A percentile compares a stretch with the other conserved stretches of the same genome.
Conservation (phyloP, 1,284 basidiomycete genomes). For the Chondrostereum purpureum region DNA sequence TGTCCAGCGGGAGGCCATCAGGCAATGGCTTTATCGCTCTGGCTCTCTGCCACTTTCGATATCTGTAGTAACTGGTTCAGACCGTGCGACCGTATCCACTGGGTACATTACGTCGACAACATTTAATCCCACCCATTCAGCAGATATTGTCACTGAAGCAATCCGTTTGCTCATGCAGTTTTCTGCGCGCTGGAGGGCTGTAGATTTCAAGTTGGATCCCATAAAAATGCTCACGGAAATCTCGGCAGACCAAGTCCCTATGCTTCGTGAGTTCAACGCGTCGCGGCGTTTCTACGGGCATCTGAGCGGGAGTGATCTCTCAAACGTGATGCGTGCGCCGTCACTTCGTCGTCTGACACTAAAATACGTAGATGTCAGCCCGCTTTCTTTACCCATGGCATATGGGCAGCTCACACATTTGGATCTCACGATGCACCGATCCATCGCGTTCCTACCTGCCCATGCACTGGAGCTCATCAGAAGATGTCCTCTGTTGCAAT, state of each 20-base stretch:
- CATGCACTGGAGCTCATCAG: neutral
- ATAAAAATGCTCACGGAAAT: neutral
- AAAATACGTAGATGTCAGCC: neutral
- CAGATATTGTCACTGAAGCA: neutral
- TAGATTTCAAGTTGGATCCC: neutral
- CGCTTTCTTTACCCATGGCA: neutral
- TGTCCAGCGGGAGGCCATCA: neutral
- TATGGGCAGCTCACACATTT: neutral
- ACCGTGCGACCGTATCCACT: neutral
- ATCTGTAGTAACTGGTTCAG: constrained; percentile 1
- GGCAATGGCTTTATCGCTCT: constrained; percentile 8
- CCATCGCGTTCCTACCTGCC: neutral
- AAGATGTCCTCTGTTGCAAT: neutral
- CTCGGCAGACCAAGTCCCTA: neutral
- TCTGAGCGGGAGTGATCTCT: neutral
- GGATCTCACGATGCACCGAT: neutral
- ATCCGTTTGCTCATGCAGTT: neutral
- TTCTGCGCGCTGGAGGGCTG: neutral
- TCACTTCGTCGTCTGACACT: neutral
- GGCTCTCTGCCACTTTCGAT: constrained; percentile 10
- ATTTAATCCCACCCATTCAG: neutral
- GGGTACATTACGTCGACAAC: neutral
- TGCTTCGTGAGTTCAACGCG: neutral
- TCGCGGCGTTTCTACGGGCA: neutral
- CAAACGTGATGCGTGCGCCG: neutral